A percentile compares a stretch with the other conserved stretches of the same genome.
Evolutionary conservation across 345 rosid species (phyloP).

Genomic region (Salix purpurea): DNA sequence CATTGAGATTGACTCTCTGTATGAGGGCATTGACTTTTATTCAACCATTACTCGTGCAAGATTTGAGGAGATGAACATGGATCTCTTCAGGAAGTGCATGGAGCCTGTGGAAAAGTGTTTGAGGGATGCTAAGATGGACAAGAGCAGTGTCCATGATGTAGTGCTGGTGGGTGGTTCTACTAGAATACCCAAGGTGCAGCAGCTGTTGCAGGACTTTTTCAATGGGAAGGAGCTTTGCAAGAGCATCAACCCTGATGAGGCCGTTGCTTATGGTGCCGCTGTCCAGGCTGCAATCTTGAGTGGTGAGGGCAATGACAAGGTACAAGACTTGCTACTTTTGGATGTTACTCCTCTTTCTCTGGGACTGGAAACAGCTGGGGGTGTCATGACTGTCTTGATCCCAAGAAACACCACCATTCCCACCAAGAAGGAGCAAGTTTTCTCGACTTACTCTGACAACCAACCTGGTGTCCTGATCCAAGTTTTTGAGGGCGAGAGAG

Average conservation of each 20-base stretch:
- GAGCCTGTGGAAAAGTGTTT: slow-evolving; percentile 23
- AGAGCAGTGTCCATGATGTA: slow-evolving; percentile 16
- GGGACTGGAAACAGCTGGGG: slow-evolving; percentile 21
- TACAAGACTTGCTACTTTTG: slow-evolving; percentile 18
- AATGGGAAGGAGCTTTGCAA: slow-evolving; percentile 27
- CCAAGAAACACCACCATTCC: slow-evolving; percentile 23
- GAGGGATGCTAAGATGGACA: slow-evolving; percentile 28
- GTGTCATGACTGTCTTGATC: slow-evolving; percentile 20
- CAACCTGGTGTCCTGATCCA: slow-evolving; percentile 20
- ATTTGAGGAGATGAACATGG: slow-evolving; percentile 26
- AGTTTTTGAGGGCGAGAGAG: slow-evolving; percentile 23
- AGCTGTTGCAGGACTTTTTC: slow-evolving; percentile 23
- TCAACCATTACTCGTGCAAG: slow-evolving; percentile 17
- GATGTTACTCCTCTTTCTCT: slow-evolving; percentile 22
- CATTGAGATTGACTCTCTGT: slow-evolving; percentile 23
- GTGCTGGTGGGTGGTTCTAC: slow-evolving; percentile 27
- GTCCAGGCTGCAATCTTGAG: slow-evolving; percentile 19
- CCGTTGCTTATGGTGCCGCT: slow-evolving; percentile 26
- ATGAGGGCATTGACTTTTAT: slow-evolving; percentile 23
- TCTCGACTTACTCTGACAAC: slow-evolving; percentile 20
- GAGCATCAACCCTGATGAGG: slow-evolving; percentile 23
- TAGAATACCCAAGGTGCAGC: slow-evolving; percentile 24
- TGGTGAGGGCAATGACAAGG: slow-evolving; percentile 20
- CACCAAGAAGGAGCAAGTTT: slow-evolving; percentile 19
- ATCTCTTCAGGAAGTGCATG: slow-evolving; percentile 26